Conservation (phyloP, 768 basidiomycete species). For the Tephrocybe sp. region DNA sequence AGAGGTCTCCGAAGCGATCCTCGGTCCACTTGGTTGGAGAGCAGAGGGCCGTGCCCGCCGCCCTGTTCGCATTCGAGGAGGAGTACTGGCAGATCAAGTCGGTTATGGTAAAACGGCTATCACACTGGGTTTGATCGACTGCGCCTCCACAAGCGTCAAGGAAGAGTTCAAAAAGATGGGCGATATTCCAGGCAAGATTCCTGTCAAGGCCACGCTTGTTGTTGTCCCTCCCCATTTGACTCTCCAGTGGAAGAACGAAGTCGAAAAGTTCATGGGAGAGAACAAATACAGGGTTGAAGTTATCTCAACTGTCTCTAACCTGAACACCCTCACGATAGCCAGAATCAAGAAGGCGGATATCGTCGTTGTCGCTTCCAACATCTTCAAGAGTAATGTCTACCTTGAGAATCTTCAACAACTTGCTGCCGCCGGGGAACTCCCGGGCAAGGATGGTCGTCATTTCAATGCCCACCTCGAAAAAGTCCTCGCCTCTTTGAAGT, state of each 20-base stretch:
- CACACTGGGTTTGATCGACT: conserved; percentile 85
- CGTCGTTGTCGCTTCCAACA: conserved; percentile 79
- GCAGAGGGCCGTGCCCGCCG: conserved; percentile 90
- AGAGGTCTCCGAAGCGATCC: conserved; percentile 88
- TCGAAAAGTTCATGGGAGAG: conserved; percentile 70
- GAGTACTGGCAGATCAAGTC: conserved; percentile 94
- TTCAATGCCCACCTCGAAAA: conserved; percentile 82
- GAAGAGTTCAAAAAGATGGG: conserved; percentile 57
- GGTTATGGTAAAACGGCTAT: conserved; percentile 98
- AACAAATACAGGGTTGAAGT: conserved; percentile 62
- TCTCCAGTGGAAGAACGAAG: conserved; percentile 88
- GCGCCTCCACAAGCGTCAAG: conserved; percentile 53
- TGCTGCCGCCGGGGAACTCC: conserved; percentile 66
- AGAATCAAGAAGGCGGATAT: conserved; percentile 82
- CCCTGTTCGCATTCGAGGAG: conserved; percentile 74
- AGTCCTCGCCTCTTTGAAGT: conserved; percentile 52
- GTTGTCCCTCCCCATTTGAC: conserved; percentile 90
- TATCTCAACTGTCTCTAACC: conserved; percentile 64
- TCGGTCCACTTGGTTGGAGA: conserved; percentile 88
- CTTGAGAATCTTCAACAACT: conserved; percentile 74
- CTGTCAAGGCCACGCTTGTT: conserved; percentile 78
- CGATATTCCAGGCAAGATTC: conserved; percentile 61
- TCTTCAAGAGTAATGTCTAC: conserved; percentile 82
- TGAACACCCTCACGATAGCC: conserved; percentile 74
- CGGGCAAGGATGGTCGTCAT: conserved; percentile 81